A percentile compares a stretch with the other conserved stretches of the same genome.
These are phyloP conservation scores for Trichopus zeylanicus DNA, from an alignment of 116 monocot genomes.

Conservation along the genomic window DNA sequence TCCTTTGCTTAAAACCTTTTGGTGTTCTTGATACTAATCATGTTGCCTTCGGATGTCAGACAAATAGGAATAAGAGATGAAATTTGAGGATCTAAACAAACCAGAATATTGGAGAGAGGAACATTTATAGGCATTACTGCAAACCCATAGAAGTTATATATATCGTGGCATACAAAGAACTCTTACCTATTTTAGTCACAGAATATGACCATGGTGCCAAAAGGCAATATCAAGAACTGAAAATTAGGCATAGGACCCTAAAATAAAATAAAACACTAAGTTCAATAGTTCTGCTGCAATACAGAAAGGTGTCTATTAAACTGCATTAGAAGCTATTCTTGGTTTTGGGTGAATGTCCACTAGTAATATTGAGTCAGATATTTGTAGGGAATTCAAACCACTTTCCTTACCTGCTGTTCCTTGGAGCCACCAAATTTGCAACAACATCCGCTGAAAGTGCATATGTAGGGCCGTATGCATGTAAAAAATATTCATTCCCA, in stretches of 20 bases:
- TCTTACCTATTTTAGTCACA: too few relatives aligned
- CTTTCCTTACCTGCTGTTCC: slow-evolving; percentile 61
- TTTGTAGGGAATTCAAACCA: neutral
- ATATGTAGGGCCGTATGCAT: slow-evolving; percentile 98
- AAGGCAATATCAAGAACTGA: too few relatives aligned
- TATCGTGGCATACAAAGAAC: neutral
- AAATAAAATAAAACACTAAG: neutral
- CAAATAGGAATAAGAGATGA: too few relatives aligned
- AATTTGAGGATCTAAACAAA: too few relatives aligned
- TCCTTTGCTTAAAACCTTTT: too few relatives aligned
- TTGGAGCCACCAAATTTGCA: slow-evolving; percentile 57
- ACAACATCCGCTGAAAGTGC: slow-evolving; percentile 94
- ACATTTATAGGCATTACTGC: neutral
- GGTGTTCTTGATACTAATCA: too few relatives aligned
- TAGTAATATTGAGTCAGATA: neutral
- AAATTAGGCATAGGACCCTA: neutral
- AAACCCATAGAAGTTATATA: neutral
- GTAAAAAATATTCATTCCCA: slow-evolving; percentile 88
- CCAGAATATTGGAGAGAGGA: too few relatives aligned
- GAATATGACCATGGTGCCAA: too few relatives aligned
- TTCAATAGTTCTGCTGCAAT: neutral
- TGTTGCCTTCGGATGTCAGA: too few relatives aligned
- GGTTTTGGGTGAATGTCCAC: too few relatives aligned
- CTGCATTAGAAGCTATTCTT: too few relatives aligned
- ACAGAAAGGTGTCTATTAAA: too few relatives aligned